phyloP scores from a whole-genome alignment of 352 stramenopile genomes.

The Aphanomyces invadans region DNA sequence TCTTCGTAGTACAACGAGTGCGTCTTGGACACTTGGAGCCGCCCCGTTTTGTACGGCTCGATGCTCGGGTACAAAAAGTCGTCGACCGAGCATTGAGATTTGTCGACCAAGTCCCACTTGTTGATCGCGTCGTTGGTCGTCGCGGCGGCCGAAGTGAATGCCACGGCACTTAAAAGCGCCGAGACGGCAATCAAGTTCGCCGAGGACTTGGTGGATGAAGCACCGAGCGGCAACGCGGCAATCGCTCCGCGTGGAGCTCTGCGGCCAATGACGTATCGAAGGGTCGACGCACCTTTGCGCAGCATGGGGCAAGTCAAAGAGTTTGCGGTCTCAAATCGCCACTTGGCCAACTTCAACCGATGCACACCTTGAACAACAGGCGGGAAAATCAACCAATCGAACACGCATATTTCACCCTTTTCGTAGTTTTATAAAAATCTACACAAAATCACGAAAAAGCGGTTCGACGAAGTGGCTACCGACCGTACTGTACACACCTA shows the following conservation, averaged over 20 bases:
- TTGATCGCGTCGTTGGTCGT: conserved; percentile 2
- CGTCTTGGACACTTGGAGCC: conserved; percentile 65
- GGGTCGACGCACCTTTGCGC: not conserved
- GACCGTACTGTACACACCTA: too few relatives aligned
- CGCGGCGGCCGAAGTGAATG: not conserved
- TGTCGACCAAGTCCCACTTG: conserved; percentile 19
- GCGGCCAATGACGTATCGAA: not conserved
- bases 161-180: not conserved
- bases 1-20: conserved; percentile 90
- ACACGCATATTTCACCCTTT: too few relatives aligned
- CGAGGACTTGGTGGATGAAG: not conserved
- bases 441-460: too few relatives aligned
- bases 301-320: not conserved
- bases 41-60: conserved; percentile 74
- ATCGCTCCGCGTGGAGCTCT: not conserved
- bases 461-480: too few relatives aligned
- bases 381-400: too few relatives aligned
- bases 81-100: conserved; percentile 29
- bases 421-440: too few relatives aligned
- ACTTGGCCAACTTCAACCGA: too few relatives aligned
- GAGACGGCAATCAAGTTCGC: not conserved
- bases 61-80: conserved; percentile 78
- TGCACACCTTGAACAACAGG: too few relatives aligned
- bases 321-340: too few relatives aligned
- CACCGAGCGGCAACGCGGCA: not conserved